These are phyloP conservation scores for Pseudoturritis turrita DNA, from an alignment of 345 rosid species.

Conservation along the genomic window DNA sequence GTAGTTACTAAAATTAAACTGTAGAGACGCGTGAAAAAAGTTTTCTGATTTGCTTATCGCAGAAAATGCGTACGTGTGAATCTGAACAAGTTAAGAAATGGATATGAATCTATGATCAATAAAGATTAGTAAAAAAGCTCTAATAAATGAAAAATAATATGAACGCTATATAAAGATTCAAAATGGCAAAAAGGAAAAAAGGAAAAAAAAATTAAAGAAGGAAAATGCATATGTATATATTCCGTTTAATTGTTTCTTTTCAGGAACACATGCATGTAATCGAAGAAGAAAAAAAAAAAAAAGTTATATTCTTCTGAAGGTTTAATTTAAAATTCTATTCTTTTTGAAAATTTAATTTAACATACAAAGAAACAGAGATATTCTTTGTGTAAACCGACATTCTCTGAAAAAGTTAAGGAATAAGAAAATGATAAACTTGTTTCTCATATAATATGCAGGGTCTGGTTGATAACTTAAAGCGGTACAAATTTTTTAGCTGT, in stretches of 20 bases:
- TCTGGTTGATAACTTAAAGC: no score
- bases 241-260: constrained; percentile 18
- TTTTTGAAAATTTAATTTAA: neutral
- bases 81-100: constrained; percentile 5
- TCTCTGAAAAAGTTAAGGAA: neutral
- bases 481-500: no score
- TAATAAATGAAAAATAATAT: constrained; percentile 18
- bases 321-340: neutral
- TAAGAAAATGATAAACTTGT: neutral
- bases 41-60: neutral
- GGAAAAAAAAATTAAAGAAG: neutral
- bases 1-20: neutral
- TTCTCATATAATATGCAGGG: no score
- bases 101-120: no score
- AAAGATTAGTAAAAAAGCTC: constrained; percentile 15
- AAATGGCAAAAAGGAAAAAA: neutral
- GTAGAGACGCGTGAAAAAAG: constrained; percentile 29
- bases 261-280: constrained; percentile 1
- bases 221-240: constrained; percentile 20
- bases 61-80: constrained; percentile 18
- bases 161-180: constrained; percentile 21
- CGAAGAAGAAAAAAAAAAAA: neutral
- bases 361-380: neutral
- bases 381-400: constrained; percentile 17
- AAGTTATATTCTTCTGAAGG: neutral